Evolutionary conservation across 108 stramenopile genomes (phyloP).

Genomic region (Pseudonitzschia pungens): DNA sequence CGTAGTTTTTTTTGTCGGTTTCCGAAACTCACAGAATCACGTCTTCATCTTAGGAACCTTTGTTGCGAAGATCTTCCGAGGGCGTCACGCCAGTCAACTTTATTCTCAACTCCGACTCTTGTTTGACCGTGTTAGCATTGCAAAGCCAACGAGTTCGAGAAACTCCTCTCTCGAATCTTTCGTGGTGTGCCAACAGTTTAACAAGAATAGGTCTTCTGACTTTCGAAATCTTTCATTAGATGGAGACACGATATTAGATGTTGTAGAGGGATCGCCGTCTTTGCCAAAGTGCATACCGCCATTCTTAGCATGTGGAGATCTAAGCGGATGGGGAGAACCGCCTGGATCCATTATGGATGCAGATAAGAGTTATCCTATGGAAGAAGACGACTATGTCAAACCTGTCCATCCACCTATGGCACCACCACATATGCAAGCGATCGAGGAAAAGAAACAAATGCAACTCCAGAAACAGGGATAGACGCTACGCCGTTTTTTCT

Average conservation of each 20-base stretch:
- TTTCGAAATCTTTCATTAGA: slow-evolving; percentile 35
- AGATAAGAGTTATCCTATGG: slow-evolving; percentile 79
- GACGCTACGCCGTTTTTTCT: neutral
- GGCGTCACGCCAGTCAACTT: slow-evolving; percentile 86
- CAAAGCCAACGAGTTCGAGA: slow-evolving; percentile 87
- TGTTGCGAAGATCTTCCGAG: slow-evolving; percentile 98
- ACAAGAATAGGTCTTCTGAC: slow-evolving; percentile 14
- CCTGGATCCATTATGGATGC: slow-evolving; percentile 67
- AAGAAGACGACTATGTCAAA: slow-evolving; percentile 44
- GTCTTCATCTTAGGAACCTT: slow-evolving; percentile 50
- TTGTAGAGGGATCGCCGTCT: slow-evolving; percentile 1
- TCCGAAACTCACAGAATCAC: neutral
- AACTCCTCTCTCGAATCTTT: slow-evolving; percentile 90
- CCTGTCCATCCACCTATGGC: slow-evolving; percentile 73
- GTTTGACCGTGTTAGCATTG: slow-evolving; percentile 80
- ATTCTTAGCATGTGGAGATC: slow-evolving; percentile 75
- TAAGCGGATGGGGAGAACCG: slow-evolving; percentile 43
- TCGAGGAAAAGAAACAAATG: slow-evolving; percentile 14
- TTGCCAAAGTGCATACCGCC: slow-evolving; percentile 57
- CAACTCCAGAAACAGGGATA: slow-evolving; percentile 27
- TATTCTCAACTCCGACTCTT: slow-evolving; percentile 89
- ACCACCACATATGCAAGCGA: slow-evolving; percentile 54
- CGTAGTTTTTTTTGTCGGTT: neutral
- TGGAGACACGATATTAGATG: slow-evolving; percentile 28
- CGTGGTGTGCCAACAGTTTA: slow-evolving; percentile 79